Conservation (phyloP, 106 monocot genomes). For the Platanthera guangdongensis region DNA sequence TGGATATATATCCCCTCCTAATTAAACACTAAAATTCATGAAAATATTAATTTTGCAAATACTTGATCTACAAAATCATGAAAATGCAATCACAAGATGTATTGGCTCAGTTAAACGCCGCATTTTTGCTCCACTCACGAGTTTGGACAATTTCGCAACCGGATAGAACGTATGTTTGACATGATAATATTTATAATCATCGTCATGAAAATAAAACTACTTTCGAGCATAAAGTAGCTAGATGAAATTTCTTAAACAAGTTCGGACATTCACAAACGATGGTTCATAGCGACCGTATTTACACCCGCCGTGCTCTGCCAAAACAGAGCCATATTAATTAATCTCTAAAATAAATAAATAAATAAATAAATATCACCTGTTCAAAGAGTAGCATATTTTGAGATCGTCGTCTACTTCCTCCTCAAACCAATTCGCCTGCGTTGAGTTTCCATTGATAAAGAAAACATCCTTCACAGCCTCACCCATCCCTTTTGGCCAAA, state of each 20-base stretch:
- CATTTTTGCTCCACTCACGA: background rate
- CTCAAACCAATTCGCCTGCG: constrained; percentile 36
- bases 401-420: constrained; percentile 70
- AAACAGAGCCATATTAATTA: background rate
- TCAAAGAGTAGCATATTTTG: constrained; percentile 61
- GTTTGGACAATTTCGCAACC: background rate
- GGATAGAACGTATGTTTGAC: background rate
- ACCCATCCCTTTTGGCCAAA: constrained; percentile 12
- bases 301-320: background rate
- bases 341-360: background rate
- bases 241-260: background rate
- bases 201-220: too few relatives aligned
- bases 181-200: too few relatives aligned
- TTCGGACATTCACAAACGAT: background rate
- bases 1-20: too few relatives aligned
- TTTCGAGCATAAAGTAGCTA: too few relatives aligned
- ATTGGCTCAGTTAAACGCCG: background rate
- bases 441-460: background rate
- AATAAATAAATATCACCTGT: constrained; percentile 24
- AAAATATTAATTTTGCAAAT: too few relatives aligned
- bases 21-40: too few relatives aligned
- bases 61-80: background rate
- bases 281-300: background rate
- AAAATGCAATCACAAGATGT: background rate
- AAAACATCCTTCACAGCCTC: constrained; percentile 20